Percentiles rank a stretch among this genome's conserved stretches.
phyloP scores from a whole-genome alignment of 805 yeast genomes.

The Yamadazyma insecticola region DNA sequence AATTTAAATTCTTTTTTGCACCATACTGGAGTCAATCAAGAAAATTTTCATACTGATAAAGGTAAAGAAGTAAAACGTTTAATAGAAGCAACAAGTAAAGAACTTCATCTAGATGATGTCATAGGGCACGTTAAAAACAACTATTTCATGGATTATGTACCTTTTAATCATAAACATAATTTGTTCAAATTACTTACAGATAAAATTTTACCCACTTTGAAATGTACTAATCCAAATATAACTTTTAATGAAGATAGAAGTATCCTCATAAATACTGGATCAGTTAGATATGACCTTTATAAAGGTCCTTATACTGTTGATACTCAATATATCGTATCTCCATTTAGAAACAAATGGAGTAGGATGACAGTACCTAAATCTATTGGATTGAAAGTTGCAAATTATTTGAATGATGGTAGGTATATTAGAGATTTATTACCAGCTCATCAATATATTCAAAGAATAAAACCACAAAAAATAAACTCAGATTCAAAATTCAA shows the following conservation, averaged over 20 bases:
- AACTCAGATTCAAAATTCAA: background rate
- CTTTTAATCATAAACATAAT: constrained; percentile 45
- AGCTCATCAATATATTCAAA: constrained; percentile 15
- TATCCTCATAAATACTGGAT: constrained; percentile 78
- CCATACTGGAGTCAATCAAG: constrained; percentile 35
- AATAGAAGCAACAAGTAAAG: constrained; percentile 40
- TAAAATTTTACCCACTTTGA: constrained; percentile 48
- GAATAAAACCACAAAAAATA: background rate
- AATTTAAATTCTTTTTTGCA: constrained; percentile 63
- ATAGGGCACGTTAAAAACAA: constrained; percentile 65
- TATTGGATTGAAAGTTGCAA: constrained; percentile 52
- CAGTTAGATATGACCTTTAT: constrained; percentile 80
- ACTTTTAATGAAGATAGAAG: constrained; percentile 30
- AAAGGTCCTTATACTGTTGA: constrained; percentile 81
- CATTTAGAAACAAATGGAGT: constrained; percentile 79
- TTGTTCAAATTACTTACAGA: constrained; percentile 56
- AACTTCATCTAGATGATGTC: constrained; percentile 49
- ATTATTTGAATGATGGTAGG: constrained; percentile 52
- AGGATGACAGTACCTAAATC: constrained; percentile 54
- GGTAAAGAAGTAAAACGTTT: constrained; percentile 48
- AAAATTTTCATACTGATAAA: constrained; percentile 47
- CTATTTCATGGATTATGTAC: constrained; percentile 65
- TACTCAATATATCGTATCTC: constrained; percentile 77
- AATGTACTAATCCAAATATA: constrained; percentile 2
- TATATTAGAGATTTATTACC: constrained; percentile 34